Evolutionary conservation across 139 green algal species (phyloP).

Genomic region (Diplosphaera chodatii): DNA sequence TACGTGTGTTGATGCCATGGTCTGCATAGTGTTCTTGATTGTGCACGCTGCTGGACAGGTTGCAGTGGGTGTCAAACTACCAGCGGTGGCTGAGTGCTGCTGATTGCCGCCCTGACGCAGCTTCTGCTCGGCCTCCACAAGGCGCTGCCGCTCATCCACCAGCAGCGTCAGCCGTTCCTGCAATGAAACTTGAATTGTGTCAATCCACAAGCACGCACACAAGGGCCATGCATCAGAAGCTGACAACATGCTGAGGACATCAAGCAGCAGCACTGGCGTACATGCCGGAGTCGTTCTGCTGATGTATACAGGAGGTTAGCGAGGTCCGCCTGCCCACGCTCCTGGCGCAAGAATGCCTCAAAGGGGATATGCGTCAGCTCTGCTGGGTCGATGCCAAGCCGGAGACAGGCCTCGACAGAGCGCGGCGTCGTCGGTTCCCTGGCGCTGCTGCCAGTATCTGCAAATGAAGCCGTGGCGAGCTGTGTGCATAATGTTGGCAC

Average conservation of each 20-base stretch:
- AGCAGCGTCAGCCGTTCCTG: conserved; percentile 52
- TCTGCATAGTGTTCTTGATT: too few species aligned
- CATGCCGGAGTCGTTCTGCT: conserved; percentile 59
- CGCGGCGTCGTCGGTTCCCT: conserved; percentile 66
- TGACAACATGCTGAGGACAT: too few species aligned
- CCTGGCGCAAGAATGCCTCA: conserved; percentile 42
- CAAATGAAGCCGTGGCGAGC: too few species aligned
- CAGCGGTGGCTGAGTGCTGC: not conserved
- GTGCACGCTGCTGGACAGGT: too few species aligned
- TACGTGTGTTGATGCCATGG: too few species aligned
- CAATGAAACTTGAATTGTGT: too few species aligned
- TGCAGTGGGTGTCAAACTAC: too few species aligned
- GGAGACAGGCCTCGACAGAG: conserved; percentile 75
- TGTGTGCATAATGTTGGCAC: too few species aligned
- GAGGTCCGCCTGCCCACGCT: conserved; percentile 45
- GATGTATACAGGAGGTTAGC: conserved; percentile 58
- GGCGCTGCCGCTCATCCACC: conserved; percentile 54
- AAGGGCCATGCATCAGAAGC: too few species aligned
- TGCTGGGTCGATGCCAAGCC: conserved; percentile 73
- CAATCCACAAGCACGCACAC: too few species aligned
- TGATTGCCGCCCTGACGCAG: not conserved
- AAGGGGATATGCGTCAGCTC: conserved; percentile 59
- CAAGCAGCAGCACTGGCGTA: too few species aligned
- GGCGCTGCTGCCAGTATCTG: too few species aligned
- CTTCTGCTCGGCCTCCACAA: conserved; percentile 38